These are phyloP conservation scores for Pestalotiopsis sp. DNA, from an alignment of 2,329 filamentous ascomycete species.

Conservation along the genomic window DNA sequence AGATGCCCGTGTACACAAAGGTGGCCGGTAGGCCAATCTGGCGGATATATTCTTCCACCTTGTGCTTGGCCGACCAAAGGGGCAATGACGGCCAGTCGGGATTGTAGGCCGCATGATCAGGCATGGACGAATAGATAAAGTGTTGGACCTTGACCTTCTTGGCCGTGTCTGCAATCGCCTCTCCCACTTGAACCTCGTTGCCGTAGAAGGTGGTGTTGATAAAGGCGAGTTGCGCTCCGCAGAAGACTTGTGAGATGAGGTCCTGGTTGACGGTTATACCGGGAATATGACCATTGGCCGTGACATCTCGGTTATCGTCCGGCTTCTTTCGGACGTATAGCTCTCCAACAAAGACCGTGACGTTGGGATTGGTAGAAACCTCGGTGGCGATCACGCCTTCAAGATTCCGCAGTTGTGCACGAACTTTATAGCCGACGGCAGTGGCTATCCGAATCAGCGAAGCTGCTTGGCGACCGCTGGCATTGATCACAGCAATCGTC, in stretches of 20 bases:
- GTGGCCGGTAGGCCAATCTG: constrained; percentile 83
- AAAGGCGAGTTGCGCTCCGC: constrained; percentile 85
- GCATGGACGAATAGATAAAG: constrained; percentile 97
- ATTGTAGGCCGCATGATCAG: constrained; percentile 84
- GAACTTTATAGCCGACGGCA: constrained; percentile 90
- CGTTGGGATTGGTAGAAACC: constrained; percentile 78
- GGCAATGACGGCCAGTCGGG: constrained; percentile 80
- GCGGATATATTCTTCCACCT: constrained; percentile 88
- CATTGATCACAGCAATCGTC: constrained; percentile 93
- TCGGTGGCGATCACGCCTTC: constrained; percentile 89
- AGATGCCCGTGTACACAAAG: constrained; percentile 95
- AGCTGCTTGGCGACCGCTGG: constrained; percentile 91
- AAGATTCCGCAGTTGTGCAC: constrained; percentile 85
- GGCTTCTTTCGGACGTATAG: constrained; percentile 59
- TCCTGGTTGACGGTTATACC: constrained; percentile 70
- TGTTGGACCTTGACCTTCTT: constrained; percentile 84
- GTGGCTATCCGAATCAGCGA: constrained; percentile 93
- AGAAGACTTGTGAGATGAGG: constrained; percentile 78
- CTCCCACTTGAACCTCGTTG: constrained; percentile 88
- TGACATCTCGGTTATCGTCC: constrained; percentile 64
- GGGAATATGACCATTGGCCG: constrained; percentile 64
- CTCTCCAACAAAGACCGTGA: constrained; percentile 66
- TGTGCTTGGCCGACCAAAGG: constrained; percentile 90
- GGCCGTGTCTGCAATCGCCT: constrained; percentile 85
- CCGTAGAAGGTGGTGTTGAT: constrained; percentile 98